Evolutionary conservation across 2,329 filamentous ascomycete genomes (phyloP), one percentile per base, ranked within the genome.

Genomic region (Chalaropsis ovoidea): DNA sequence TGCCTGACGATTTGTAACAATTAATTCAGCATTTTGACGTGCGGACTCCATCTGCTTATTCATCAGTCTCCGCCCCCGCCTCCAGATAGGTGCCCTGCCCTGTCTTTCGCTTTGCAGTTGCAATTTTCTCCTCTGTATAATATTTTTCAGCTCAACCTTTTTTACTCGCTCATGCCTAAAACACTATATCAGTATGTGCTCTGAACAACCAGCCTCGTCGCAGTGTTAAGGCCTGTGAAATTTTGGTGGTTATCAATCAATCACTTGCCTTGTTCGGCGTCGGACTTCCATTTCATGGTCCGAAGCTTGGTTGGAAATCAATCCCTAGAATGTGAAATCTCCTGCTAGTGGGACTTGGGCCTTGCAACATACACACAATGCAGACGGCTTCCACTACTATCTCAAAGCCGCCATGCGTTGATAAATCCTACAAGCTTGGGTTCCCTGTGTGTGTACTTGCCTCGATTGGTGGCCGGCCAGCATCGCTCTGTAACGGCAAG

Each of bases 201-300:
- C 31, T 31, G 31, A 6, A 31, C 31, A 31, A 6, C 31, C 31
- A 31, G 6, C 31, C 8, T 39, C 8, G 35, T 39, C 3, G 35
- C 35, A 39, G 6, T 52, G 3, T 52, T 6, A 31, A 31, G 31
- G n/a, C n/a, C n/a, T n/a, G n/a, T 31, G 31, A 31, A 11, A 19
- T 22, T 61, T 19, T 61, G 17, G 62, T 31, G n/a, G 4, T 2
- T 4, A 35, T 39, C 27, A 35, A 39, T 17, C 27, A 42, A 19
- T 13, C 8, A 54, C 17, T 41, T 61, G 43, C 58, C 39, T 62
- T 62, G 31, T 24, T 47, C 17, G 27, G 47, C 45, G 31, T 54
- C 64, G 64, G 64, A 65, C 64, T 62, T 65, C 64, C 61, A 64
- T 43, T 39, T 19, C 39, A 47, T 45, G 42, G 49, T 65, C 64